Percentiles rank a stretch among this genome's conserved stretches.
These are phyloP conservation scores for Dothiorella sarmentorum DNA, from an alignment of 2,329 filamentous ascomycete species.

Conservation along the genomic window DNA sequence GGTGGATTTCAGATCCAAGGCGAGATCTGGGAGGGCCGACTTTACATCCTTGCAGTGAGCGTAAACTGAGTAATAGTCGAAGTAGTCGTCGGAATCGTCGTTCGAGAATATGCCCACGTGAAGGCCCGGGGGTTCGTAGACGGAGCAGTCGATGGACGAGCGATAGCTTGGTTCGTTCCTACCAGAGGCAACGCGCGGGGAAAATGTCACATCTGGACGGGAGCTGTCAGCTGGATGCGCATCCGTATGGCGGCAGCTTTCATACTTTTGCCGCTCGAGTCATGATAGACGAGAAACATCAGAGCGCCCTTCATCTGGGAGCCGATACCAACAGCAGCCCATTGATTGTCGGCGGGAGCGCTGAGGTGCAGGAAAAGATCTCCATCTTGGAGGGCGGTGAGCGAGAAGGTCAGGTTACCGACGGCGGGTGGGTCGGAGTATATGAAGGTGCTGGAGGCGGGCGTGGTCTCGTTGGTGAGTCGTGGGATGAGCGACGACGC, in stretches of 20 bases:
- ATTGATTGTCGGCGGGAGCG: slow-evolving; percentile 46
- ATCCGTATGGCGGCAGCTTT: background rate
- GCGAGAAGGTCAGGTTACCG: slow-evolving; percentile 26
- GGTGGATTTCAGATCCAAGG: slow-evolving; percentile 49
- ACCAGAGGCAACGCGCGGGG: slow-evolving; percentile 50
- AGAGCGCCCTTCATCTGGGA: slow-evolving; percentile 51
- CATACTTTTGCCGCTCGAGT: slow-evolving; percentile 42
- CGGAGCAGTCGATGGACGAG: slow-evolving; percentile 35
- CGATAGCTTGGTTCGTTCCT: slow-evolving; percentile 53
- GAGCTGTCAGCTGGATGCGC: background rate
- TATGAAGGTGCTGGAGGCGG: slow-evolving; percentile 13
- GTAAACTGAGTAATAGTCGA: slow-evolving; percentile 48
- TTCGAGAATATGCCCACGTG: slow-evolving; percentile 27
- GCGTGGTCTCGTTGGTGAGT: background rate
- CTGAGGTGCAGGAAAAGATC: slow-evolving; percentile 56
- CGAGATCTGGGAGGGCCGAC: slow-evolving; percentile 39
- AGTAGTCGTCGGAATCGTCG: background rate
- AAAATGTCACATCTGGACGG: slow-evolving; percentile 53
- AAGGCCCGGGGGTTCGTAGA: slow-evolving; percentile 48
- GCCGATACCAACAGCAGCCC: slow-evolving; percentile 56
- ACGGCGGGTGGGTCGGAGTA: slow-evolving; percentile 14
- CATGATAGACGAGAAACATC: slow-evolving; percentile 55
- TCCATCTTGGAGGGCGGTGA: slow-evolving; percentile 27
- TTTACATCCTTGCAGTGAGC: slow-evolving; percentile 53
- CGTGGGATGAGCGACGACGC: background rate